Base-by-base conservation (phyloP, 192 early-diverging fungal genomes). In the Podila horticola region DNA sequence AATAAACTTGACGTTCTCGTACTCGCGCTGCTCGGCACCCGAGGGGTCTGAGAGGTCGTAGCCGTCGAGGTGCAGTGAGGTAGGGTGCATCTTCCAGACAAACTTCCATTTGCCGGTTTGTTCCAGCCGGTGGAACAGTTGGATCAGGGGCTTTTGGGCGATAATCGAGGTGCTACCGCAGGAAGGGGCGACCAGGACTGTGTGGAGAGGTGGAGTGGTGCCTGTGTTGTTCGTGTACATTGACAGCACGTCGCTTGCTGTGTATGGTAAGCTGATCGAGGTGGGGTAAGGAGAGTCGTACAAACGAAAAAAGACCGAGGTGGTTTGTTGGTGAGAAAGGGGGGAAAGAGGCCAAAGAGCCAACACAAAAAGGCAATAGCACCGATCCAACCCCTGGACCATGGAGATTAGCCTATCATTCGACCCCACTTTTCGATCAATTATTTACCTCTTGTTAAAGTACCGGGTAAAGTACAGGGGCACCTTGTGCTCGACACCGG, bases 11-110 rank as follows among this genome's bases (percentile, higher is more conserved):
- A 83, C 71, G 29, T 79, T 83, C 24, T 72, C 74, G 15, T 67
- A 58, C 62, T 83, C 82, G 4, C 24, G 48, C 17, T 75, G 69
- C 29, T 83, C 75, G 6, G n/a, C 29, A 1, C 72, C 71, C 10
- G 77, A 61, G 9, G 59, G 3, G 28, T 74, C 69, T n/a, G 50
- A 30, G 3, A 26, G 45, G n/a, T 79, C 62, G 52, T 83, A 79
- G 20, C 69, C 68, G 10, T 74, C 60, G n/a, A 69, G 66, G 5
- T 77, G 74, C 20, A 77, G 49, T 19, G 72, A 75, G 11, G 65
- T 72, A 19, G 82, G 75, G 49, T 83, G 82, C 63, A 83, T 69
- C 58, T 83, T 83, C 82, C 82, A 83, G n/a, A 83, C 62, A 62
- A 83, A 83, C 48, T 65, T 77, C 71, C 75, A 83, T 19, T 33